Evolutionary conservation across 768 basidiomycete genomes (phyloP).

Genomic region (Kwoniella botswanensis): DNA sequence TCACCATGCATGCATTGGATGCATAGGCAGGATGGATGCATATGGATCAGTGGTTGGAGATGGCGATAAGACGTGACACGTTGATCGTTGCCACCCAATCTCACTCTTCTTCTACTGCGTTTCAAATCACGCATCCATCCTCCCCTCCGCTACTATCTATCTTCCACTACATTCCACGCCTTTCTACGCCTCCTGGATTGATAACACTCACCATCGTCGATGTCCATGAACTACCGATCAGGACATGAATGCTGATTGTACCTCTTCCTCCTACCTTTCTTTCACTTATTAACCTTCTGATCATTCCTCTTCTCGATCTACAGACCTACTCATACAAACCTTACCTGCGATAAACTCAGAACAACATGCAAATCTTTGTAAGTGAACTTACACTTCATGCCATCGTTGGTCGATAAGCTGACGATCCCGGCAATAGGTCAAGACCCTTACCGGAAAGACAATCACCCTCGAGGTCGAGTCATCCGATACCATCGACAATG

Average conservation of each 20-base stretch:
- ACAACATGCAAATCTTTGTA: constrained; percentile 87
- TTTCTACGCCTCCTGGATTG: neutral
- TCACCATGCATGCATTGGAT: neutral
- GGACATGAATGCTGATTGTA: constrained; percentile 1
- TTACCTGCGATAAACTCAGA: neutral
- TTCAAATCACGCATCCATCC: constrained; percentile 8
- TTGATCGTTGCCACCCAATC: constrained; percentile 16
- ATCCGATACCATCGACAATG: constrained; percentile 88
- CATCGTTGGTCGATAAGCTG: neutral
- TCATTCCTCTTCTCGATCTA: neutral
- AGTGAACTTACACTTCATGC: constrained; percentile 2
- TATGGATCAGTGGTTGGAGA: neutral
- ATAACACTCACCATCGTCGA: neutral
- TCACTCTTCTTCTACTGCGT: neutral
- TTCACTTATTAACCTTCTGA: neutral
- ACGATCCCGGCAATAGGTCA: constrained; percentile 61
- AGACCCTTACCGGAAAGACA: constrained; percentile 97
- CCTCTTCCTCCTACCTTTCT: constrained; percentile 3
- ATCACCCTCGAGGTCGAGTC: constrained; percentile 90
- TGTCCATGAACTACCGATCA: neutral
- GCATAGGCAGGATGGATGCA: constrained; percentile 1
- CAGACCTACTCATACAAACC: neutral
- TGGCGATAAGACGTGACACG: constrained; percentile 9
- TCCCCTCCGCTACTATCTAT: neutral
- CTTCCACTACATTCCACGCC: constrained; percentile 6